Percentiles rank a stretch among this genome's conserved stretches.
Evolutionary conservation across 352 stramenopile species (phyloP).

Genomic region (Phytophthora foliorum): DNA sequence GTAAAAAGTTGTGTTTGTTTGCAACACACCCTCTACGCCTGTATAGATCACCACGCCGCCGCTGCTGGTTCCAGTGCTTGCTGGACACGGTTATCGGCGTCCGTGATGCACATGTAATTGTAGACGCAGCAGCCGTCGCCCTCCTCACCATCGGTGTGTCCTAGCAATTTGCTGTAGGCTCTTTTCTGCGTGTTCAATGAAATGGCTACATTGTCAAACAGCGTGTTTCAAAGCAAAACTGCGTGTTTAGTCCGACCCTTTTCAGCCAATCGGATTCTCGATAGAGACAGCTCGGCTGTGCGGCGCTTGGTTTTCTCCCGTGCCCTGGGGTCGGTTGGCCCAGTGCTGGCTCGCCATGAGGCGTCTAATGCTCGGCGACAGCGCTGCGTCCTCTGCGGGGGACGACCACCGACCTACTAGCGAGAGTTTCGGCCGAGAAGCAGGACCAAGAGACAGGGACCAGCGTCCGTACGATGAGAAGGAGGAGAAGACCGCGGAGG

Average conservation of each 20-base stretch:
- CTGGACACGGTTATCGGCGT: too few species aligned
- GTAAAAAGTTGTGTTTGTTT: not conserved
- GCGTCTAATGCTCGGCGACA: conserved; percentile 1
- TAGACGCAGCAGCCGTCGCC: too few species aligned
- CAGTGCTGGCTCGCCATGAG: conserved; percentile 26
- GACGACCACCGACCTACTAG: conserved; percentile 6
- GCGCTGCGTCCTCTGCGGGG: not conserved
- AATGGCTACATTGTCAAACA: conserved; percentile 28
- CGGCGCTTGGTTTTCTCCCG: conserved; percentile 28
- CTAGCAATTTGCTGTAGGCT: not conserved
- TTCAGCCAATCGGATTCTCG: conserved; percentile 33
- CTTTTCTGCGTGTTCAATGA: conserved; percentile 15
- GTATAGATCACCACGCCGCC: too few species aligned
- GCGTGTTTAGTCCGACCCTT: conserved; percentile 21
- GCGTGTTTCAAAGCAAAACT: conserved; percentile 1
- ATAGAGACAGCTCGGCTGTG: conserved; percentile 17
- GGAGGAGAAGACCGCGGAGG: conserved; percentile 36
- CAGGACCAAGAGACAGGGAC: conserved; percentile 1
- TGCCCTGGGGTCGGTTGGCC: conserved; percentile 17
- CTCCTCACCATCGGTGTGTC: too few species aligned
- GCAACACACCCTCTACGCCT: too few species aligned
- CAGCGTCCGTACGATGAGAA: conserved; percentile 20
- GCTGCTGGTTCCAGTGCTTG: too few species aligned
- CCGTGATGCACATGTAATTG: too few species aligned
- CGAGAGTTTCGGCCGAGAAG: not conserved